phyloP scores from a whole-genome alignment of 2,329 filamentous ascomycete genomes.

The Penicillium freii region DNA sequence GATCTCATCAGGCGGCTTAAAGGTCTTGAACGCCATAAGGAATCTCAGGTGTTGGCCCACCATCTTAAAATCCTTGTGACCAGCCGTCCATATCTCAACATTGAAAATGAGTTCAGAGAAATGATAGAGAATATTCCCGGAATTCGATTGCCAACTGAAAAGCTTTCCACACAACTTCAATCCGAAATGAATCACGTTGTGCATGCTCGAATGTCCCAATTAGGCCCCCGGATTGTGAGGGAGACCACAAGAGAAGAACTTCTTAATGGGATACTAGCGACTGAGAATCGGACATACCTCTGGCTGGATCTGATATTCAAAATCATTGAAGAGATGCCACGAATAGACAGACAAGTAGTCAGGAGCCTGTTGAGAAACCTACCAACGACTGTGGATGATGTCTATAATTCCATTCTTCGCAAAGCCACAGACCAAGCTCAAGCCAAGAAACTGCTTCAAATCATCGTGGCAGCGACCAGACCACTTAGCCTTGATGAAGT shows the following conservation, averaged over 20 bases:
- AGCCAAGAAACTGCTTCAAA: background rate
- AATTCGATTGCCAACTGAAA: background rate
- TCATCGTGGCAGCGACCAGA: background rate
- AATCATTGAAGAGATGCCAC: background rate
- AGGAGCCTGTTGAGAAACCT: background rate
- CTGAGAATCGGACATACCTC: background rate
- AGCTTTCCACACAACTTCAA: background rate
- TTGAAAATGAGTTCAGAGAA: background rate
- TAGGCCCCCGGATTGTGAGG: background rate
- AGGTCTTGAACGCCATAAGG: background rate
- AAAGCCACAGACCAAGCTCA: background rate
- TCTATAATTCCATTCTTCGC: background rate
- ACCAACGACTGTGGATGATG: background rate
- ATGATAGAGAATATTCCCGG: background rate
- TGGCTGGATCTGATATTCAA: background rate
- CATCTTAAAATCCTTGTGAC: background rate
- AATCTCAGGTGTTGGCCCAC: background rate
- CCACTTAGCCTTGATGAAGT: background rate
- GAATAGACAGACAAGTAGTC: background rate
- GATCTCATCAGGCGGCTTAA: background rate
- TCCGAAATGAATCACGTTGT: background rate
- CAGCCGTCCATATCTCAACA: background rate
- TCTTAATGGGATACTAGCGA: background rate
- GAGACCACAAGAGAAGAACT: background rate
- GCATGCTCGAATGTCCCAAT: background rate